These are phyloP conservation scores for Calonectria multiphialidica DNA, from an alignment of 2,329 filamentous ascomycete species.

Conservation along the genomic window DNA sequence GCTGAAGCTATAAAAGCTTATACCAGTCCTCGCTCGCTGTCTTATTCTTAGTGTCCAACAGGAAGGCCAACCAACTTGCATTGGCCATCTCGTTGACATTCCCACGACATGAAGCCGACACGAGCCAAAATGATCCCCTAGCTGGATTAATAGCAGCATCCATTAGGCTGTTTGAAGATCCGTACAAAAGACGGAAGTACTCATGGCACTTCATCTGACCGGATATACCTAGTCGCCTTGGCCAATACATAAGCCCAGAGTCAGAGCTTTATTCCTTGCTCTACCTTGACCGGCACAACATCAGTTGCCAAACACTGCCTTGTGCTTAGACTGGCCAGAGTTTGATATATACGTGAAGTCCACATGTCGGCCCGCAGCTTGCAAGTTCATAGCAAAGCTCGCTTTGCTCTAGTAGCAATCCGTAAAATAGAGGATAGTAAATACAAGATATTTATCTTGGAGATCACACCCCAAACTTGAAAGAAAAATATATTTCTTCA, in stretches of 20 bases:
- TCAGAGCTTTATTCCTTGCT: background rate
- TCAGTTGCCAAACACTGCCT: no score
- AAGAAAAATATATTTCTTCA: no score
- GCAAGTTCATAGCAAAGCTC: background rate
- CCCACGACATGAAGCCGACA: background rate
- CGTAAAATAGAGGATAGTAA: background rate
- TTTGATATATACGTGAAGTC: background rate
- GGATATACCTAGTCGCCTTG: background rate
- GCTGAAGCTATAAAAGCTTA: background rate
- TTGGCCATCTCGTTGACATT: background rate
- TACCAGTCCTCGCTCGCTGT: background rate
- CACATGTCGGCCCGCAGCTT: background rate
- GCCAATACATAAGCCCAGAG: background rate
- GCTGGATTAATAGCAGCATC: background rate
- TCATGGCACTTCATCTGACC: no score
- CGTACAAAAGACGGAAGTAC: background rate
- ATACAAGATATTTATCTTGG: no score
- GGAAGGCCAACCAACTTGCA: background rate
- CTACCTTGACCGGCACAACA: no score
- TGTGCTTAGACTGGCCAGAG: background rate
- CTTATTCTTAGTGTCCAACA: background rate
- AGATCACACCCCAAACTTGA: no score
- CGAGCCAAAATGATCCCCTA: background rate
- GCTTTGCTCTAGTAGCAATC: background rate
- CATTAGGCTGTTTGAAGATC: background rate